phyloP scores from a whole-genome alignment of 1,284 basidiomycete species.

The Entoloma clypeatum region DNA sequence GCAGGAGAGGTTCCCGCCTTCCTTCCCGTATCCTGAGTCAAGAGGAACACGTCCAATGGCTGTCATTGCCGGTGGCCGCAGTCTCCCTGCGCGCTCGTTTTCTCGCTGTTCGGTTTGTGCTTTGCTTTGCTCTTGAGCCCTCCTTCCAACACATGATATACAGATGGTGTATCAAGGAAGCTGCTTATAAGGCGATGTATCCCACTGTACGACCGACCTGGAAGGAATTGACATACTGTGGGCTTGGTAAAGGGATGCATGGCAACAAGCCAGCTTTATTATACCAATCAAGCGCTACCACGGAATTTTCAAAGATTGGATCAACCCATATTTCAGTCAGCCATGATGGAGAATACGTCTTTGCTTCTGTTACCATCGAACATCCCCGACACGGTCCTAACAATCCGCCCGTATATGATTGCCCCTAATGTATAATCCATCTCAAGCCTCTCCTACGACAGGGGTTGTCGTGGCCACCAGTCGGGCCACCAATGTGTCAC shows the following conservation, averaged over 20 bases:
- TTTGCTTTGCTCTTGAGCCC: background rate
- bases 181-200: constrained; percentile 85
- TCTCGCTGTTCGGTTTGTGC: constrained; percentile 63
- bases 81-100: constrained; percentile 38
- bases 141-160: constrained; percentile 5
- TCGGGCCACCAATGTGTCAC: constrained; percentile 61
- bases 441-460: constrained; percentile 7
- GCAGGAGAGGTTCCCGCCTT: constrained; percentile 49
- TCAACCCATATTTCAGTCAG: constrained; percentile 67
- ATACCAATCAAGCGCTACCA: constrained; percentile 33
- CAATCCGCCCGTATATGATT: background rate
- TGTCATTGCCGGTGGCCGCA: constrained; percentile 26
- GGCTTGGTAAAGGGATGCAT: constrained; percentile 27
- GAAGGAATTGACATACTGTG: constrained; percentile 67
- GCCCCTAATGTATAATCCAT: constrained; percentile 1
- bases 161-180: constrained; percentile 87
- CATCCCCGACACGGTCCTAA: constrained; percentile 5
- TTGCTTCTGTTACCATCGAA: constrained; percentile 73
- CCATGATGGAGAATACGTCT: constrained; percentile 83
- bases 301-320: constrained; percentile 24
- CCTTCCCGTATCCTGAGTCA: constrained; percentile 63
- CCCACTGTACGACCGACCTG: constrained; percentile 61
- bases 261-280: constrained; percentile 47
- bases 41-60: constrained; percentile 47
- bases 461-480: constrained; percentile 57